Evolutionary conservation across 1,139 yeast species (phyloP).

Genomic region (Candida tropicalis): DNA sequence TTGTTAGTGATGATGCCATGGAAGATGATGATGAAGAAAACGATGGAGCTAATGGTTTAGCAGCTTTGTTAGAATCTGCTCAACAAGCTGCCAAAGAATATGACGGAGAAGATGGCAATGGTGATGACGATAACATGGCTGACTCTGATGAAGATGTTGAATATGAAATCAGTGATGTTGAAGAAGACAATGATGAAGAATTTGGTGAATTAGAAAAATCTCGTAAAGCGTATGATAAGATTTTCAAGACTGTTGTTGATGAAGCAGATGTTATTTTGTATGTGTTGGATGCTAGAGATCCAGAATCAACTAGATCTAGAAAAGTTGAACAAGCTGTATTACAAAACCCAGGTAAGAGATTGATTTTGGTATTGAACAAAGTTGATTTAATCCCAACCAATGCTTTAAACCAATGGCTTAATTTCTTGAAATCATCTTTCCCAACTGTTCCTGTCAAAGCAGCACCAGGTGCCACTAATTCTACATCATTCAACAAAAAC

Average conservation of each 20-base stretch:
- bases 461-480: slow-evolving; percentile 53
- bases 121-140: slow-evolving; percentile 41
- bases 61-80: slow-evolving; percentile 88
- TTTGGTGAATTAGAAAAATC: slow-evolving; percentile 63
- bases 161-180: slow-evolving; percentile 47
- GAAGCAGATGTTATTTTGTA: slow-evolving; percentile 88
- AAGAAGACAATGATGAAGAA: slow-evolving; percentile 45
- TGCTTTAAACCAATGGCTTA: slow-evolving; percentile 82
- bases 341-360: slow-evolving; percentile 75
- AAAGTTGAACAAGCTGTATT: slow-evolving; percentile 89
- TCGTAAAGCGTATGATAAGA: slow-evolving; percentile 90
- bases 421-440: slow-evolving; percentile 75
- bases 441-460: slow-evolving; percentile 91
- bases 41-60: slow-evolving; percentile 62
- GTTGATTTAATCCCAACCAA: slow-evolving; percentile 90
- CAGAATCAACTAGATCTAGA: slow-evolving; percentile 90
- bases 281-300: slow-evolving; percentile 96
- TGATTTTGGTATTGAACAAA: slow-evolving; percentile 84
- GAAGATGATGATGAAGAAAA: slow-evolving; percentile 45
- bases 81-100: slow-evolving; percentile 79
- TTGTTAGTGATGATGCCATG: slow-evolving; percentile 39
- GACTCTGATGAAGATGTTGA: slow-evolving; percentile 50
- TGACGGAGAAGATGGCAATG: slow-evolving; percentile 54
- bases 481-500: slow-evolving; percentile 75
- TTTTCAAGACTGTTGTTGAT: slow-evolving; percentile 80